phyloP scores from a whole-genome alignment of 75 land plant genomes.

The Selaginella tamariscina region DNA sequence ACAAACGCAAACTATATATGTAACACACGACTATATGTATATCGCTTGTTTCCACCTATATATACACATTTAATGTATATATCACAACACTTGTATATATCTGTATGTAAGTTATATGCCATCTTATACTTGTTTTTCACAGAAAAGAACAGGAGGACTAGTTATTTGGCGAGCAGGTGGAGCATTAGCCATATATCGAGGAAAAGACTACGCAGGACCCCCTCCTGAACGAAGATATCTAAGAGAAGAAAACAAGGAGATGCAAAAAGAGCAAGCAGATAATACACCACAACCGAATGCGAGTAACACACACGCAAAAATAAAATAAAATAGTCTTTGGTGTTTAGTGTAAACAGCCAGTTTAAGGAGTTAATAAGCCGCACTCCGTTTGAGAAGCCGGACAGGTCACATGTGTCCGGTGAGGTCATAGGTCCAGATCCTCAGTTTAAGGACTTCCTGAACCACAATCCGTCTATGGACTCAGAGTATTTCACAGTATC shows the following conservation, averaged over 20 bases:
- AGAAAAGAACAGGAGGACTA: conserved; percentile 74
- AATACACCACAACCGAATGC: not conserved
- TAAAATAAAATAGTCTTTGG: not conserved
- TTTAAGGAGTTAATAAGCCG: too few species aligned
- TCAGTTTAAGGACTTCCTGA: not conserved
- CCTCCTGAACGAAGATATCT: not conserved
- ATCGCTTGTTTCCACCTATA: too few species aligned
- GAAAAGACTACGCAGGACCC: conserved; percentile 28
- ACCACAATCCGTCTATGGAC: not conserved
- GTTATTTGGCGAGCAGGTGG: conserved; percentile 70
- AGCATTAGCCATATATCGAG: conserved; percentile 47
- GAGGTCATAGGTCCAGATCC: not conserved
- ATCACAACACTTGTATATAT: too few species aligned
- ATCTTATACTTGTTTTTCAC: conserved; percentile 11
- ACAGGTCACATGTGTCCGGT: not conserved
- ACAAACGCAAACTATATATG: too few species aligned
- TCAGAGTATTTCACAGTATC: too few species aligned
- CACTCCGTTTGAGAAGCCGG: not conserved
- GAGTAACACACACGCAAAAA: not conserved
- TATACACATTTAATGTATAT: too few species aligned
- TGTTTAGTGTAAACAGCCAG: too few species aligned
- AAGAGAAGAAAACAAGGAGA: not conserved
- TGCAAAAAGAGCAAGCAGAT: not conserved
- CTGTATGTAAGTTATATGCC: too few species aligned
- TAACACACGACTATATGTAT: too few species aligned